Conservation (phyloP, 2,329 filamentous ascomycete genomes). For the Ophiosphaerella korrae region DNA sequence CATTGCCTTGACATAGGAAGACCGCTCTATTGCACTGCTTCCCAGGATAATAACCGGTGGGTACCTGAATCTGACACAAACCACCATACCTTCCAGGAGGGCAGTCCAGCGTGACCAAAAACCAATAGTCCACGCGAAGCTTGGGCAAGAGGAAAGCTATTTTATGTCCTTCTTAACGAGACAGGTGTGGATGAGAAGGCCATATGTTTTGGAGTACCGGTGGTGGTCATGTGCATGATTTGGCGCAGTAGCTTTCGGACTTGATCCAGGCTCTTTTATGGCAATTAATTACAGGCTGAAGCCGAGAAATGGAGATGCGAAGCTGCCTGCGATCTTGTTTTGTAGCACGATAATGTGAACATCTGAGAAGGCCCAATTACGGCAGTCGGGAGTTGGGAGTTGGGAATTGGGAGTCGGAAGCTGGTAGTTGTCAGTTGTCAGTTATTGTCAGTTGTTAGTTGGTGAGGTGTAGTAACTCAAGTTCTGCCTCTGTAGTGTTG, state of each 20-base stretch:
- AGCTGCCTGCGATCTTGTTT: not conserved
- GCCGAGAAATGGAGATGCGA: not conserved
- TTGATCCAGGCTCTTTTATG: not conserved
- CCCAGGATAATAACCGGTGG: slow-evolving; percentile 18
- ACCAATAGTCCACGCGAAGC: not conserved
- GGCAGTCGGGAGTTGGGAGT: not conserved
- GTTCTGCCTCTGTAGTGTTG: too few relatives aligned
- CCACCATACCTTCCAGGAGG: not conserved
- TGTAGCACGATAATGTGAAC: not conserved
- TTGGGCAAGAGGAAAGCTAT: slow-evolving; percentile 6
- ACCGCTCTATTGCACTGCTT: not conserved
- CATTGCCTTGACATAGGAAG: not conserved
- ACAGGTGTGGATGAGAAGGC: too few relatives aligned
- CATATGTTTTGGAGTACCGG: too few relatives aligned
- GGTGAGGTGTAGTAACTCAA: too few relatives aligned
- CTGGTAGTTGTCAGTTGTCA: too few relatives aligned
- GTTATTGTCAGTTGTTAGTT: too few relatives aligned
- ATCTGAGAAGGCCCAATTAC: not conserved
- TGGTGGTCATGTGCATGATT: too few relatives aligned
- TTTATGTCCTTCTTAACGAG: not conserved
- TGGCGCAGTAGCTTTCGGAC: too few relatives aligned
- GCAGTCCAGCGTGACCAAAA: not conserved
- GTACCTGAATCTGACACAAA: slow-evolving; percentile 12
- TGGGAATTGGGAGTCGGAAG: too few relatives aligned
- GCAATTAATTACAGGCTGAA: not conserved